Base-by-base conservation (phyloP, 2,329 filamentous ascomycete species). In the Hypocrella siamensis region DNA sequence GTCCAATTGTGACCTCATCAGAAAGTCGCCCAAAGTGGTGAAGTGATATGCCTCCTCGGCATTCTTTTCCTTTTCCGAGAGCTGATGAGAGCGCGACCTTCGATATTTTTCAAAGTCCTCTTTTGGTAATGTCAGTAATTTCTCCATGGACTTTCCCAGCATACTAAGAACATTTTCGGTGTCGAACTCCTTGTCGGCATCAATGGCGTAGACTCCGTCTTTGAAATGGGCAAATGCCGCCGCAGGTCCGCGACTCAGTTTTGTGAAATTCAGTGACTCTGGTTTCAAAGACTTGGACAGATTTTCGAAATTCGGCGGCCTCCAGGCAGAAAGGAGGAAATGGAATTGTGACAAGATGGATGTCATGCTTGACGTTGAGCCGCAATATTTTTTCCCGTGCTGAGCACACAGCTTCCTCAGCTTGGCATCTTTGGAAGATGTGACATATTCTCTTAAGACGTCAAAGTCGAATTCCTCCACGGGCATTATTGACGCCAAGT, bases 311-410 rank as follows among this genome's bases (percentile, higher is more conserved):
- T 83, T 79, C 37, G 93, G 63, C 3, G 63, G 60, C 32, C 92
- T 75, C 79, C 84, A 96, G 6, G 67, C 60, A 1, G 88, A 96
- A 8, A 98, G 64, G 3, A 98, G 67, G 46, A 75, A 96, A 52
- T 98, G 90, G 47, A 98, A 93, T 46, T 98, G 92, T 3, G 79
- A 70, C 28, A 98, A 63, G 31, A 81, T 75, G 3, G 76, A 65
- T 2, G 88, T 93, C 85, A 94, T 93, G 56, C 88, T 96, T 2
- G 90, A 98, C 1, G 90, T 96, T 10, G 90, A 98, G 8, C 90
- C 90, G 9, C 85, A 78, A 48, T 92, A 98, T 48, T 80, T 92
- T 51, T 76, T 84, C 10, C 64, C 58, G 37, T 80, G 56, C 33
- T 73, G 54, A 31, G 64, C 61, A 2, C 83, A 81, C 26, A 90